Conservation (phyloP, 305 asterid species). For the Fraxinus dipetala region DNA sequence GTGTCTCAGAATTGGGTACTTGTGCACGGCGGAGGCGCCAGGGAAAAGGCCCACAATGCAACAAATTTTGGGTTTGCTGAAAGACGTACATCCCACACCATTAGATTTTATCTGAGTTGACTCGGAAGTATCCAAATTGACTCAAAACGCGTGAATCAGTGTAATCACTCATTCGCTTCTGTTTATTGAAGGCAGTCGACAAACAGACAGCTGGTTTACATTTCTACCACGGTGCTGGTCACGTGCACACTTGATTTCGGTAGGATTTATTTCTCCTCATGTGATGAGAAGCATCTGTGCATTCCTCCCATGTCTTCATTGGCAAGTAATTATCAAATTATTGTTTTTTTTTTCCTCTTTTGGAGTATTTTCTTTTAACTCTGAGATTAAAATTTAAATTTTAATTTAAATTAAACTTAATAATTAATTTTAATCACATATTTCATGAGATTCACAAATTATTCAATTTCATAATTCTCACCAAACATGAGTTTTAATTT, state of each 20-base stretch:
- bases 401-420: too few species aligned
- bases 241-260: constrained; percentile 1
- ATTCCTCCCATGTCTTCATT: neutral
- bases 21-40: constrained; percentile 77
- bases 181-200: neutral
- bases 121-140: neutral
- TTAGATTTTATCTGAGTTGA: constrained; percentile 21
- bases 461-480: too few species aligned
- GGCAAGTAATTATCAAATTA: neutral
- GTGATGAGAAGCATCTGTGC: neutral
- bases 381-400: too few species aligned
- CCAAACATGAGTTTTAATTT: too few species aligned
- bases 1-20: constrained; percentile 75
- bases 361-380: too few species aligned
- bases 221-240: neutral
- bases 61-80: constrained; percentile 78
- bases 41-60: constrained; percentile 82
- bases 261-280: neutral
- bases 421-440: too few species aligned
- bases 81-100: constrained; percentile 52
- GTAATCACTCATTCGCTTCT: neutral
- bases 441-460: too few species aligned
- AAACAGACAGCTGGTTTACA: neutral
- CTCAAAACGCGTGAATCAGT: neutral
- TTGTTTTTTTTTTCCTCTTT: neutral